Base-by-base conservation (phyloP, 2,329 filamentous ascomycete species). In the Fusarium agapanthi region DNA sequence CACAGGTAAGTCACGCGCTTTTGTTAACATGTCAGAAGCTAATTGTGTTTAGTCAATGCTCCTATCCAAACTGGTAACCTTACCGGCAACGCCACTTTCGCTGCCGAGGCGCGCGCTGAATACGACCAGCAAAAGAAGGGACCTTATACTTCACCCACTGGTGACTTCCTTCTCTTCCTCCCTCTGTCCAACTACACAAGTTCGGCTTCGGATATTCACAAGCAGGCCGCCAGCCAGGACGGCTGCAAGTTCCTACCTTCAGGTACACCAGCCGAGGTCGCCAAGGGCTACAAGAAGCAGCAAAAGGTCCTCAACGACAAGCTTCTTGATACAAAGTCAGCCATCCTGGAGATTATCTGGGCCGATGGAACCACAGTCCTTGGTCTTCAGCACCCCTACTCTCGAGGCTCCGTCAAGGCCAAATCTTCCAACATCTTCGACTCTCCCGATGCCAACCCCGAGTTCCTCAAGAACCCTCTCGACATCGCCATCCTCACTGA, bases 331-430 rank as follows among this genome's bases (percentile, higher is more conserved):
- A 41, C 45, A 6, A 47, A 70, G 2, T 76, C 74, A 2, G 74
- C 61, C 6, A 50, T 67, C 1, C 47, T 76, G 9, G 74, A 76
- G 51, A 1, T 73, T 7, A 73, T 76, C 26, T 76, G 74, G 74
- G 40, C 47, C 8, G 74, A 76, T 5, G 69, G 74, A 14, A 44
- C 35, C 10, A 26, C 72, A 3, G 5, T 75, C 3, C 34, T 76
- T 0, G 72, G 72, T 13, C 74, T 76, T 2, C 67, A 76, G 28
- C 74, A 76, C 30, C 74, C 74, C 5, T 76, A 75, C 48, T 76
- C 74, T 5, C 66, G 74, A 47, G 74, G 74, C 8, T 67, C 47
- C n/a, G 54, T 76, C 30, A 76, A 72, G 22, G 62, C 72, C n/a
- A 58, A 32, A 5, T 72, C 74, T 26, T 58, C 61, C 11, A 63